A percentile compares a stretch with the other conserved stretches of the same genome.
Evolutionary conservation across 2,329 filamentous ascomycete genomes (phyloP).

Genomic region (Davidsoniella eucalypti): DNA sequence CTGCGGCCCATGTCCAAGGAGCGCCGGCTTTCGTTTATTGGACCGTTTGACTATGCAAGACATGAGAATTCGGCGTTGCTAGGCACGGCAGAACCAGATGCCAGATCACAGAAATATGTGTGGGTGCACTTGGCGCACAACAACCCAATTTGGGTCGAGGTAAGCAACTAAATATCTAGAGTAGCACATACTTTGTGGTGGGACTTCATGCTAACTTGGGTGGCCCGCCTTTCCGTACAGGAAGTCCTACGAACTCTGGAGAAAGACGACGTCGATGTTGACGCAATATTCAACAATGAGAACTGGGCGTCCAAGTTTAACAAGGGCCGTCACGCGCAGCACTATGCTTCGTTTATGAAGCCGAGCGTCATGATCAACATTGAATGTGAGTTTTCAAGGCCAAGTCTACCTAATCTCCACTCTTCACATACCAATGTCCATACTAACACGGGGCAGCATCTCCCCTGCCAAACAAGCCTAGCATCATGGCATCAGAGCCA

Average conservation of each 20-base stretch:
- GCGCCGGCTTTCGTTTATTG: neutral
- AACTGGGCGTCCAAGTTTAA: conserved; percentile 33
- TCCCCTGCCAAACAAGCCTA: neutral
- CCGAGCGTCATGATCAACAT: conserved; percentile 18
- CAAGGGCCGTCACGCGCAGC: conserved; percentile 30
- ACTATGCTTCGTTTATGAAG: conserved; percentile 33
- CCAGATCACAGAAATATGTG: conserved; percentile 3
- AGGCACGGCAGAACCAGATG: conserved; percentile 3
- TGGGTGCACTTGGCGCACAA: conserved; percentile 41
- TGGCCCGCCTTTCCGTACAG: conserved; percentile 13
- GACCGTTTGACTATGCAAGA: neutral
- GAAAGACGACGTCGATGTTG: conserved; percentile 22
- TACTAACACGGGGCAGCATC: neutral
- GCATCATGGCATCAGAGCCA: conserved; percentile 10
- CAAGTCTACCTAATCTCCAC: neutral
- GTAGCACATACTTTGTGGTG: neutral
- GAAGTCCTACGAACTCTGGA: conserved; percentile 30
- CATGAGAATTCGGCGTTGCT: neutral
- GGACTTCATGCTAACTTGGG: no score
- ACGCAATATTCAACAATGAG: conserved; percentile 27
- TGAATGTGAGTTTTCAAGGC: neutral
- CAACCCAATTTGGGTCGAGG: conserved; percentile 42
- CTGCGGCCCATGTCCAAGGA: neutral
- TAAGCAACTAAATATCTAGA: conserved; percentile 16
- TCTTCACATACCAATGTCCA: neutral